Percentiles rank a stretch among this genome's conserved stretches.
phyloP scores from a whole-genome alignment of 306 rosid species.

The Ammopiptanthus mongolicus region DNA sequence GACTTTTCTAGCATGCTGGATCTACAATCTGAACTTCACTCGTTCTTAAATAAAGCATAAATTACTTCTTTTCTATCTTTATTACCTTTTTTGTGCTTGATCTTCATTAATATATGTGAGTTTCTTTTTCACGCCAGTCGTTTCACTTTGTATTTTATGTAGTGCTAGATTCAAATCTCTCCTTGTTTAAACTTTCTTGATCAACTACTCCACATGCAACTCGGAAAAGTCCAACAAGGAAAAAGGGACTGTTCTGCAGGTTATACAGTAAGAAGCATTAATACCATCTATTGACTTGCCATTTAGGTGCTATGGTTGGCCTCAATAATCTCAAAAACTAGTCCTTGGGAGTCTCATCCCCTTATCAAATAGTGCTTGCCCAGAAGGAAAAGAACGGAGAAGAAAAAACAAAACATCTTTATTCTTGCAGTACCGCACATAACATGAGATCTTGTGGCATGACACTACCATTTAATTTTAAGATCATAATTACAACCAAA shows the following conservation, averaged over 20 bases:
- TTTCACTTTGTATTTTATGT: conserved; percentile 16
- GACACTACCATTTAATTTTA: not conserved
- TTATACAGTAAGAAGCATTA: not conserved
- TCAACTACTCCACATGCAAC: conserved; percentile 57
- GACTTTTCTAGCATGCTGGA: conserved; percentile 56
- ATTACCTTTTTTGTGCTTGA: not conserved
- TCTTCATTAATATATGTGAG: conserved; percentile 12
- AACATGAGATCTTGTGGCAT: not conserved
- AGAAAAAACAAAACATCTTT: not conserved
- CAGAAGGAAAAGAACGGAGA: not conserved
- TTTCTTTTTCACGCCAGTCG: conserved; percentile 2
- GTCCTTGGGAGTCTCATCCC: not conserved
- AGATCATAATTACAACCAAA: conserved; percentile 5
- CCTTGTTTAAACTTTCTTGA: conserved; percentile 25
- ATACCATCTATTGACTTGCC: conserved; percentile 20
- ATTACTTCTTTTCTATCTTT: not conserved
- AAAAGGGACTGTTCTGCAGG: conserved; percentile 1
- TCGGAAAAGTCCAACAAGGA: conserved; percentile 32
- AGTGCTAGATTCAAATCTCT: conserved; percentile 30
- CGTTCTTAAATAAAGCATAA: conserved; percentile 11
- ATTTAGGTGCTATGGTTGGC: not conserved
- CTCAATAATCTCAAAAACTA: not conserved
- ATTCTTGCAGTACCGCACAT: not conserved
- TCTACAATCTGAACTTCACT: conserved; percentile 44
- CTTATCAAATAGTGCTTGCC: not conserved